Evolutionary conservation across 345 rosid species (phyloP).

Genomic region (Anacardium occidentale): DNA sequence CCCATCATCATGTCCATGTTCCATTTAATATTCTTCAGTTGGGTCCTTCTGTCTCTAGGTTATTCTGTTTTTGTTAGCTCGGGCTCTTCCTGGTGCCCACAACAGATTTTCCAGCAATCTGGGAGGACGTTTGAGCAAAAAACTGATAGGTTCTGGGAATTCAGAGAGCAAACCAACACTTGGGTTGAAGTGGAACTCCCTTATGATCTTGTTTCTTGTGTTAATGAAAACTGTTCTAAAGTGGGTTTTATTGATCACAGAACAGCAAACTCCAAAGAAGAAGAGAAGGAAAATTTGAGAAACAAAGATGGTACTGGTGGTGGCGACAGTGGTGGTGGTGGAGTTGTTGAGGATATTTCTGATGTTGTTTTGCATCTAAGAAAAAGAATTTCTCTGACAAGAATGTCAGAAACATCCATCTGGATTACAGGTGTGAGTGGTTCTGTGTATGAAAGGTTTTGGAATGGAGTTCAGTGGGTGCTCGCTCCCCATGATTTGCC

Average conservation of each 20-base stretch:
- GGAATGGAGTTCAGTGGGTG: slow-evolving; percentile 81
- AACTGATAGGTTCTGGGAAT: slow-evolving; percentile 66
- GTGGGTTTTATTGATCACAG: slow-evolving; percentile 42
- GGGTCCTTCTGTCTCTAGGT: slow-evolving; percentile 30
- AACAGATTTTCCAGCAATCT: slow-evolving; percentile 27
- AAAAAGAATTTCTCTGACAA: slow-evolving; percentile 56
- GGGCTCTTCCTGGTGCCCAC: slow-evolving; percentile 38
- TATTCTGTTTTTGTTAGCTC: slow-evolving; percentile 19
- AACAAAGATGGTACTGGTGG: slow-evolving; percentile 10
- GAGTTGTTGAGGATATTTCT: slow-evolving; percentile 21
- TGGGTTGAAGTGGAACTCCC: slow-evolving; percentile 66
- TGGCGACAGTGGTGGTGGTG: slow-evolving; percentile 5
- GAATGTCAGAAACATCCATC: slow-evolving; percentile 57
- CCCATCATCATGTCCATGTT: slow-evolving; percentile 32
- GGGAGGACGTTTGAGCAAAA: slow-evolving; percentile 48
- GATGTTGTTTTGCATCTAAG: slow-evolving; percentile 40
- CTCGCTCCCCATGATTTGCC: slow-evolving; percentile 65
- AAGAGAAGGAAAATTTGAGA: slow-evolving; percentile 20
- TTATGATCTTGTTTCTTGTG: slow-evolving; percentile 61
- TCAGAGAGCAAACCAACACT: slow-evolving; percentile 45
- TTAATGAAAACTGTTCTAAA: slow-evolving; percentile 49
- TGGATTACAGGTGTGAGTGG: slow-evolving; percentile 77
- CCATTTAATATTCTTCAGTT: slow-evolving; percentile 26
- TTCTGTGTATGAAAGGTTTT: slow-evolving; percentile 63
- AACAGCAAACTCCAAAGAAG: slow-evolving; percentile 20